Conservation (phyloP, 2,329 filamentous ascomycete species). For the Atkinsonella texensis region DNA sequence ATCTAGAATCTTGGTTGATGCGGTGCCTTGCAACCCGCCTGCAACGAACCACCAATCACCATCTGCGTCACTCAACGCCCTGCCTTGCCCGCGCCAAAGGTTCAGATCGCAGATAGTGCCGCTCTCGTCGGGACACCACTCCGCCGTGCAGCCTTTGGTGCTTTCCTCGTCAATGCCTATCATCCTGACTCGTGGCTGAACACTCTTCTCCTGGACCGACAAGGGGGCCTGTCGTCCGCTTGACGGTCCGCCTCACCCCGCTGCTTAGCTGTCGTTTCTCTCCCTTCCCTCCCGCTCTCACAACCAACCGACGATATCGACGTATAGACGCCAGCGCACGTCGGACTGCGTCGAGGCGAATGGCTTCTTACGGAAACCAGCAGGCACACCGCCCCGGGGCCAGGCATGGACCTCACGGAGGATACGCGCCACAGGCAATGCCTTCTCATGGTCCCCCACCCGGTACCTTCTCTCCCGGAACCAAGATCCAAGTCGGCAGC, state of each 20-base stretch:
- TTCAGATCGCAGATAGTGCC: not conserved
- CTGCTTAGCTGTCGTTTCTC: not conserved
- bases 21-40: not conserved
- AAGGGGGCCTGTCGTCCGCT: not conserved
- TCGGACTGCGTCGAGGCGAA: constrained; percentile 12
- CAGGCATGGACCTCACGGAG: constrained; percentile 26
- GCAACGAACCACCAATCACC: not conserved
- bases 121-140: not conserved
- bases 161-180: not conserved
- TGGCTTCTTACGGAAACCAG: constrained; percentile 27
- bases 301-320: not conserved
- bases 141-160: not conserved
- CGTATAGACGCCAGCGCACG: not conserved
- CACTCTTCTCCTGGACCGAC: not conserved
- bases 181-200: not conserved
- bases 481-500: constrained; percentile 89
- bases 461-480: constrained; percentile 85
- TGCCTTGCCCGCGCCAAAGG: not conserved
- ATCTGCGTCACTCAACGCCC: not conserved
- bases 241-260: constrained; percentile 1
- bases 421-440: constrained; percentile 28
- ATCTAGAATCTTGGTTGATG: no score
- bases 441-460: constrained; percentile 34
- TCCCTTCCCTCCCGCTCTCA: not conserved
- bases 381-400: constrained; percentile 16